Evolutionary conservation across 164 flowering plant species (phyloP), one percentile per base, ranked within the genome.

Genomic region (Brasenia schreberi): DNA sequence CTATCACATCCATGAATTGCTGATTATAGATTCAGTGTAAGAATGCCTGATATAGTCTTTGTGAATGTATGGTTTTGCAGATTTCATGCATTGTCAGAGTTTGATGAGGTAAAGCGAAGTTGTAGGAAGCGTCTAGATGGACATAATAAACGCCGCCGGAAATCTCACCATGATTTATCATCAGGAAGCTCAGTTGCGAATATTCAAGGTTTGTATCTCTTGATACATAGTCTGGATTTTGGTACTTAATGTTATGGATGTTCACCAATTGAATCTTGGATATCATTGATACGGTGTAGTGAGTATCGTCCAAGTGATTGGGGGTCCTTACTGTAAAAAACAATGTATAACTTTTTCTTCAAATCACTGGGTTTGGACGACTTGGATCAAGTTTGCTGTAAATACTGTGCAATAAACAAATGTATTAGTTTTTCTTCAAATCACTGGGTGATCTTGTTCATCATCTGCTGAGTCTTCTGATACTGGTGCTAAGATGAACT

Each of bases 91-190:
- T 69, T 88, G 78, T 81, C 6, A 64, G 95, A 88, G 74, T 88
- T 88, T 77, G 95, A 88, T 70, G 91, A 88, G 43, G 85, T 77
- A 56, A 88, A 88, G 71, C 69, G 91, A 76, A 88, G 95, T 77
- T 88, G 95, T 69, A 79, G 95, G 76, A 88, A 86, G 72, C 87
- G 92, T 53, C 92, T 88, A 49, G 91, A 85, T 75, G 91, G 92
- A 49, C 95, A 88, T 75, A 88, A 88, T 72, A 71, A 85, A 33
- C 87, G 95, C 9, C 77, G 92, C 39, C 79, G 95, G 69, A 88
- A 88, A 79, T 85, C 88, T 67, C 95, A 83, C 72, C 82, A 86
- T 5, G 97, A 89, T 33, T 56, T 90, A 42, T 7, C 77, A 33
- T 63, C 85, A 19, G 23, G 75, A 58, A 86, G 70, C 70, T 66